A percentile compares a stretch with the other conserved stretches of the same genome.
phyloP scores from a whole-genome alignment of 129 eudicot species.

The Flaveria robusta region DNA sequence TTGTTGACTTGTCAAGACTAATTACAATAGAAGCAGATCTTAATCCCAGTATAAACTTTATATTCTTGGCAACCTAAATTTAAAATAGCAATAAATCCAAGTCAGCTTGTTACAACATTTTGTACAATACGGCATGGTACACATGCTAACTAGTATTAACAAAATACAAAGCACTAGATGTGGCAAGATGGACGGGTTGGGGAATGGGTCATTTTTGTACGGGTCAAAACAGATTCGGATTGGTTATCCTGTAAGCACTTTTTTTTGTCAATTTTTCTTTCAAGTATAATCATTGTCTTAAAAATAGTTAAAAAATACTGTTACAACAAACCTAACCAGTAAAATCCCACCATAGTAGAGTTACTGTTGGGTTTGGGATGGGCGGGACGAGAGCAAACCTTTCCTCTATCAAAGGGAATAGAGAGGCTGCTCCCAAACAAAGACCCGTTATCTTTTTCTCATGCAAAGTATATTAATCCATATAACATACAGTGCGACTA shows the following conservation, averaged over 20 bases:
- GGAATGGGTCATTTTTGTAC: neutral
- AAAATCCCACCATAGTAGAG: too few relatives aligned
- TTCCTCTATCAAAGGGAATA: too few relatives aligned
- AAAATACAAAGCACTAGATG: neutral
- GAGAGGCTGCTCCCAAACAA: too few relatives aligned
- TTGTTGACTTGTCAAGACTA: constrained; percentile 68
- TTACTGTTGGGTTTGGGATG: too few relatives aligned
- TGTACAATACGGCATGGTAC: neutral
- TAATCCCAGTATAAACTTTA: constrained; percentile 65
- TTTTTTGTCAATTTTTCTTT: neutral
- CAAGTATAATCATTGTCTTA: neutral
- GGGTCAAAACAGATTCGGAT: neutral
- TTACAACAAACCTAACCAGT: neutral
- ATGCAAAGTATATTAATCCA: too few relatives aligned
- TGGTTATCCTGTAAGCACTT: neutral
- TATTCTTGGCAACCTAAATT: constrained; percentile 82
- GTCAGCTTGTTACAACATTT: neutral
- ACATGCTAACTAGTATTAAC: neutral
- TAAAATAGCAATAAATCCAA: neutral
- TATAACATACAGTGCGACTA: too few relatives aligned
- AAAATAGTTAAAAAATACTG: neutral
- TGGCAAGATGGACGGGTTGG: neutral
- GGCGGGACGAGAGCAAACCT: too few relatives aligned
- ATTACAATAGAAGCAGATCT: constrained; percentile 61
- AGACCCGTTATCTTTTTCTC: too few relatives aligned